Percentiles rank a stretch among this genome's conserved stretches.
phyloP scores from a whole-genome alignment of 306 rosid species.

The Dryas octopetala region DNA sequence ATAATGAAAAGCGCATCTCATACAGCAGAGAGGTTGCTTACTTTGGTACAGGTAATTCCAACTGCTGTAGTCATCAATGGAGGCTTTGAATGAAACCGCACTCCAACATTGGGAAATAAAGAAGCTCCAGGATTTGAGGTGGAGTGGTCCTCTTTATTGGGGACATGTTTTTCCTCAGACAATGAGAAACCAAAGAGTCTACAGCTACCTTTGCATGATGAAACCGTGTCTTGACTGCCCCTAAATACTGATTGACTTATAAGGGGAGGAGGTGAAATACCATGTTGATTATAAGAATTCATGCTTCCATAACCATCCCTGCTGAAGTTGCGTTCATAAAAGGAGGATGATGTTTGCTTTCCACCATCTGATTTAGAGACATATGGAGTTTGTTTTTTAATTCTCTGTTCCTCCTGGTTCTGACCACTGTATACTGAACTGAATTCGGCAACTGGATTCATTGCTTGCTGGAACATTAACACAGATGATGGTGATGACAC shows the following conservation, averaged over 20 bases:
- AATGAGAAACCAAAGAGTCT: slow-evolving; percentile 91
- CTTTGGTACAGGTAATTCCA: slow-evolving; percentile 60
- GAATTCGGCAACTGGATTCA: slow-evolving; percentile 45
- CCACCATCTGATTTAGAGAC: slow-evolving; percentile 43
- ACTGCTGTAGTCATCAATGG: slow-evolving; percentile 49
- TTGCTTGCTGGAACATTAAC: slow-evolving; percentile 86
- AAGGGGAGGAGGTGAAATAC: slow-evolving; percentile 28
- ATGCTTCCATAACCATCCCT: slow-evolving; percentile 32
- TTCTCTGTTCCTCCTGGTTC: slow-evolving; percentile 36
- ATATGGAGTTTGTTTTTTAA: slow-evolving; percentile 20
- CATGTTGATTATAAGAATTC: slow-evolving; percentile 31
- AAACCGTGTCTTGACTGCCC: slow-evolving; percentile 49
- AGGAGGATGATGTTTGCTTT: slow-evolving; percentile 27
- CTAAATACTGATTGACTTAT: slow-evolving; percentile 31
- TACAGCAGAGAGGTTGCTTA: slow-evolving; percentile 37
- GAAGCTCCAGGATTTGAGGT: slow-evolving; percentile 52
- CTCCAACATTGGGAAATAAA: slow-evolving; percentile 46
- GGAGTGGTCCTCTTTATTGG: slow-evolving; percentile 46
- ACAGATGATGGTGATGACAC: slow-evolving; percentile 96
- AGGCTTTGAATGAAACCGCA: slow-evolving; percentile 50
- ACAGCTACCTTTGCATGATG: slow-evolving; percentile 74
- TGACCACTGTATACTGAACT: slow-evolving; percentile 25
- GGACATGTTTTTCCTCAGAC: slow-evolving; percentile 52
- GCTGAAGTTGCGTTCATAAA: slow-evolving; percentile 25
- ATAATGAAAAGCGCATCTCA: slow-evolving; percentile 24